phyloP scores from a whole-genome alignment of 2,329 filamentous ascomycete genomes.

The Paecilomyces sp. region DNA sequence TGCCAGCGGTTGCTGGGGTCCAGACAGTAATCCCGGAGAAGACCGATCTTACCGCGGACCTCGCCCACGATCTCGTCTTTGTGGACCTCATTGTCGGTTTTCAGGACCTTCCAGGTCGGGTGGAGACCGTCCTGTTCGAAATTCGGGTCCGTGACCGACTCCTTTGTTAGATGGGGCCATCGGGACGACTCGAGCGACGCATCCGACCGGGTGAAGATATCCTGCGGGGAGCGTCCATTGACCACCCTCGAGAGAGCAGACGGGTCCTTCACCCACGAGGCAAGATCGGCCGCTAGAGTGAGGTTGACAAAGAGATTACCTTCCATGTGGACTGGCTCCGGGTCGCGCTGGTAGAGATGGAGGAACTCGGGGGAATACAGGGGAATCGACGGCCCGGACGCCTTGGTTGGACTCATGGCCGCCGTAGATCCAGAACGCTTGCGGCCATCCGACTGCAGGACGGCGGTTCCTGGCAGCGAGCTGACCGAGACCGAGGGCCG shows the following conservation, averaged over 20 bases:
- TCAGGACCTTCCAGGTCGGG: conserved; percentile 60
- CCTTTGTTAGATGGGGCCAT: conserved; percentile 45
- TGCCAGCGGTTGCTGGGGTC: conserved; percentile 61
- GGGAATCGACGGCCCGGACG: conserved; percentile 53
- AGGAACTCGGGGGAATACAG: conserved; percentile 71
- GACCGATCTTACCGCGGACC: conserved; percentile 69
- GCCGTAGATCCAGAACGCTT: conserved; percentile 58
- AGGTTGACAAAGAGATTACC: conserved; percentile 76
- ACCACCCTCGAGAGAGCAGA: conserved; percentile 61
- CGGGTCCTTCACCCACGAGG: conserved; percentile 70
- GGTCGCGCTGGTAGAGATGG: conserved; percentile 61
- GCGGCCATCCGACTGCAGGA: conserved; percentile 54
- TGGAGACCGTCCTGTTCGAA: conserved; percentile 48
- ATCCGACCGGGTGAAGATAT: conserved; percentile 63
- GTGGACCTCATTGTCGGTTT: conserved; percentile 44
- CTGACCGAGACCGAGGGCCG: conserved; percentile 69
- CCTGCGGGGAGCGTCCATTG: conserved; percentile 53
- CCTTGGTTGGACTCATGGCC: conserved; percentile 67
- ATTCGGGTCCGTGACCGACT: conserved; percentile 46
- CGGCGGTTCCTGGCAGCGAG: conserved; percentile 59
- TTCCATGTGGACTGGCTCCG: conserved; percentile 51
- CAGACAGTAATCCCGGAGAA: conserved; percentile 65
- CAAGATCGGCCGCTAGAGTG: conserved; percentile 65
- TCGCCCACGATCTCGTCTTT: conserved; percentile 57
- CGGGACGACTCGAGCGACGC: conserved; percentile 47